Conservation (phyloP, 768 basidiomycete genomes). For the Phaffia tasmanica region DNA sequence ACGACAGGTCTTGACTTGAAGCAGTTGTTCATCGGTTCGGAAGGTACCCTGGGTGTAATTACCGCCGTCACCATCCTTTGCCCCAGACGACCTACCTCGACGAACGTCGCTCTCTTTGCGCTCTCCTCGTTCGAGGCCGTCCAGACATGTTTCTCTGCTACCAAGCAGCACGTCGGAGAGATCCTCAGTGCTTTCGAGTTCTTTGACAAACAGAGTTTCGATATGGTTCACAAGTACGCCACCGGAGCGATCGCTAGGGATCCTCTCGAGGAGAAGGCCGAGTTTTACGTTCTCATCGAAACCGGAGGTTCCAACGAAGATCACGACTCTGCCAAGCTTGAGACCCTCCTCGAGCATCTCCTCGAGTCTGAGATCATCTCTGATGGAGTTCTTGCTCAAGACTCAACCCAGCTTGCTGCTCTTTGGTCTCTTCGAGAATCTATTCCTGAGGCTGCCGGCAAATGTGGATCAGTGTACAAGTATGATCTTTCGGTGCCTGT, state of each 20-base stretch:
- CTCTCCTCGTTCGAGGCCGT: constrained; percentile 78
- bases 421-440: constrained; percentile 89
- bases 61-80: constrained; percentile 92
- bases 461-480: constrained; percentile 92
- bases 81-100: constrained; percentile 59
- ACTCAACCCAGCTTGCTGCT: constrained; percentile 73
- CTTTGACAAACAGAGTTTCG: constrained; percentile 75
- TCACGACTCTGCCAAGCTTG: constrained; percentile 91
- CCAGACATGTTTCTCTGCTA: constrained; percentile 67
- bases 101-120: constrained; percentile 84
- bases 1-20: constrained; percentile 87
- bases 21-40: constrained; percentile 93
- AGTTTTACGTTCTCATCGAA: constrained; percentile 77
- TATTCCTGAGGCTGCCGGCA: constrained; percentile 80
- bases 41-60: constrained; percentile 90
- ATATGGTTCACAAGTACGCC: constrained; percentile 47
- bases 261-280: constrained; percentile 57
- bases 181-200: constrained; percentile 96
- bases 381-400: constrained; percentile 85
- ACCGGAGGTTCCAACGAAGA: constrained; percentile 86
- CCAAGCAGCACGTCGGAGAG: constrained; percentile 75
- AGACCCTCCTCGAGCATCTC: constrained; percentile 61
- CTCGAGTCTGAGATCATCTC: constrained; percentile 67
- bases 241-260: constrained; percentile 23
- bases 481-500: constrained; percentile 87